phyloP scores from a whole-genome alignment of 176 grass and related monocot genomes.

The Puccinellia tenuiflora region DNA sequence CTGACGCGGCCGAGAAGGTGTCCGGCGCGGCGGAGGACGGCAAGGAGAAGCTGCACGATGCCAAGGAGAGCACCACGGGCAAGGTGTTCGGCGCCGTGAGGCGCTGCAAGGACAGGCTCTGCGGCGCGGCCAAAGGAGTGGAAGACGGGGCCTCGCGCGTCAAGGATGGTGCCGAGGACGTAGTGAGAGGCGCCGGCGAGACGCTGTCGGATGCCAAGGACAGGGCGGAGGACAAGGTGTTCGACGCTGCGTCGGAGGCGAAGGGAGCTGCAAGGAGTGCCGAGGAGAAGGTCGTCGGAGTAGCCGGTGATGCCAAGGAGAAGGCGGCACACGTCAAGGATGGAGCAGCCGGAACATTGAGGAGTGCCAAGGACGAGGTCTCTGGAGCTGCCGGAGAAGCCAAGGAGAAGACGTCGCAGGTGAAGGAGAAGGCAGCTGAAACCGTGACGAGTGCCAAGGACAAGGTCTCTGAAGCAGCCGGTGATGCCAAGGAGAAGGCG shows the following conservation, averaged over 20 bases:
- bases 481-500: neutral
- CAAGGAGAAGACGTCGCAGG: constrained; percentile 30
- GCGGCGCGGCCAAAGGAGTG: constrained; percentile 1
- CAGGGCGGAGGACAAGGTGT: constrained; percentile 23
- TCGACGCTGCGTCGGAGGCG: neutral
- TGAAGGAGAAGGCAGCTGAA: constrained; percentile 2
- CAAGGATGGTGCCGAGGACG: constrained; percentile 12
- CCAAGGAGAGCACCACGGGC: constrained; percentile 36
- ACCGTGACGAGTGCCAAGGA: constrained; percentile 22
- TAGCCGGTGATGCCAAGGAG: constrained; percentile 21
- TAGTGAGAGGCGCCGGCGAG: constrained; percentile 3
- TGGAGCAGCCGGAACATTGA: neutral
- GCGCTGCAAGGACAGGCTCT: constrained; percentile 48
- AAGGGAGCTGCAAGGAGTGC: neutral
- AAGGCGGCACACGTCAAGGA: neutral
- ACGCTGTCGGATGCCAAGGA: constrained; percentile 8
- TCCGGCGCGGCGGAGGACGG: constrained; percentile 14
- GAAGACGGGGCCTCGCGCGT: constrained; percentile 27
- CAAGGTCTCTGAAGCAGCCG: neutral
- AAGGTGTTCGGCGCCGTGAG: constrained; percentile 35
- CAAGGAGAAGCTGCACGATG: constrained; percentile 30
- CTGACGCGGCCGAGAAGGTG: constrained; percentile 14
- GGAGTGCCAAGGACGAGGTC: constrained; percentile 9
- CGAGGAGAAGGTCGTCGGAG: constrained; percentile 17
- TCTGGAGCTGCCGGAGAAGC: neutral